phyloP scores from a whole-genome alignment of 208 protist species.

The Acanthamoeba royreba region DNA sequence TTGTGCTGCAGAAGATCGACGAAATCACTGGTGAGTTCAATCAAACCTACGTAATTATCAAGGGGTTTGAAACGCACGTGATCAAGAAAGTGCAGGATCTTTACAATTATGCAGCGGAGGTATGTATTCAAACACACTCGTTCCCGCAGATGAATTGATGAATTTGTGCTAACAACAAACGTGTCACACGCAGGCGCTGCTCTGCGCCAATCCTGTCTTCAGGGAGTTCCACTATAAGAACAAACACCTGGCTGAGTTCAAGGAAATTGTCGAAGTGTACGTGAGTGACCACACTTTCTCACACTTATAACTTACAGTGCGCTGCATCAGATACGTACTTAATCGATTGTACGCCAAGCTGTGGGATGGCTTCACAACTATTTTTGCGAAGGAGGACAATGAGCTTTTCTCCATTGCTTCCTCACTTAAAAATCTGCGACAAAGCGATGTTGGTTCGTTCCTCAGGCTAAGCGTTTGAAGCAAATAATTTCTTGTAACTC shows the following conservation, averaged over 20 bases:
- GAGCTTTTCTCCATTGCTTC: not conserved
- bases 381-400: not conserved
- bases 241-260: not conserved
- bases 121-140: not conserved
- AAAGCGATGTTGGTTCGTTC: not conserved
- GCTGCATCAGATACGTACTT: not conserved
- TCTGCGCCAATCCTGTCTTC: not conserved
- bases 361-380: not conserved
- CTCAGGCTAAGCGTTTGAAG: not conserved
- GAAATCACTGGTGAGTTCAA: not conserved
- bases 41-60: not conserved
- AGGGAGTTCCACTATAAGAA: not conserved
- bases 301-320: not conserved
- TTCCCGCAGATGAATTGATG: not conserved
- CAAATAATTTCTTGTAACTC: not conserved
- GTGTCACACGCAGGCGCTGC: not conserved
- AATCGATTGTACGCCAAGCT: slow-evolving; percentile 1
- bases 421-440: not conserved
- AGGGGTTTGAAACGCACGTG: not conserved
- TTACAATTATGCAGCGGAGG: not conserved
- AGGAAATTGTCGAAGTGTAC: not conserved
- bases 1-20: slow-evolving; percentile 6
- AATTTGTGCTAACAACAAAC: not conserved
- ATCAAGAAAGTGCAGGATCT: not conserved
- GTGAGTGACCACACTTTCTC: not conserved